Base-by-base conservation (phyloP, 805 yeast species). In the Cyberlindnera maritima region DNA sequence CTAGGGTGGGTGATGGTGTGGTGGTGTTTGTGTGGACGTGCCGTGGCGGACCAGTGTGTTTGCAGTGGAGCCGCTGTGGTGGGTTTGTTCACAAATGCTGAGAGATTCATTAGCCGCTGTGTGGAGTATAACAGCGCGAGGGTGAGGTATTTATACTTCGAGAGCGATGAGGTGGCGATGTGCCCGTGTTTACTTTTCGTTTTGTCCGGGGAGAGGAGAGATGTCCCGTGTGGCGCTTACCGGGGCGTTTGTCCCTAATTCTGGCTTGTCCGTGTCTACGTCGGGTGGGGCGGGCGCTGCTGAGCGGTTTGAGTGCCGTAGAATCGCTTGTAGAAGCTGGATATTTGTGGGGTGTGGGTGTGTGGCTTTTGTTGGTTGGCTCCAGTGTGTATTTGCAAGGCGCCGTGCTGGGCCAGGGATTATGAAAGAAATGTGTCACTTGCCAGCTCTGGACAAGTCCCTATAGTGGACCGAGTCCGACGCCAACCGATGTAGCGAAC, bases 141-240 rank as follows among this genome's bases (percentile, higher is more conserved):
- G 13, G 31, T 14, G 31, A 28, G 31, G n/a, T 28, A 28, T 28
- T 28, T 28, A 28, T 28, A 28, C 13, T 28, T 32, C 19, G 19
- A 15, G 19, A 17, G 35, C 10, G 35, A 19, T 21, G 28, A 17
- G 28, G 25, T 35, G 35, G 43, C 25, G 25, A n/a, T 39, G 43
- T 23, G 13, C 26, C 17, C 13, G 18, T 40, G 37, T 40, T 40
- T 39, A 39, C 42, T 19, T 39, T 29, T 32, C 42, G 18, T 35
- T 28, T 36, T 36, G 39, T 36, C 39, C 39, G 7, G 6, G 18
- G 35, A 9, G 35, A 13, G 10, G 19, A 17, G 19, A 20, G 23
- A 20, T 35, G 37, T 35, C 37, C 37, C 39, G 21, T 36, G 21
- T 21, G 39, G 21, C 39, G 21, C 21, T 4, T 36, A 13, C 18